Evolutionary conservation across 306 rosid genomes (phyloP).

Genomic region (Vigna unguiculata): DNA sequence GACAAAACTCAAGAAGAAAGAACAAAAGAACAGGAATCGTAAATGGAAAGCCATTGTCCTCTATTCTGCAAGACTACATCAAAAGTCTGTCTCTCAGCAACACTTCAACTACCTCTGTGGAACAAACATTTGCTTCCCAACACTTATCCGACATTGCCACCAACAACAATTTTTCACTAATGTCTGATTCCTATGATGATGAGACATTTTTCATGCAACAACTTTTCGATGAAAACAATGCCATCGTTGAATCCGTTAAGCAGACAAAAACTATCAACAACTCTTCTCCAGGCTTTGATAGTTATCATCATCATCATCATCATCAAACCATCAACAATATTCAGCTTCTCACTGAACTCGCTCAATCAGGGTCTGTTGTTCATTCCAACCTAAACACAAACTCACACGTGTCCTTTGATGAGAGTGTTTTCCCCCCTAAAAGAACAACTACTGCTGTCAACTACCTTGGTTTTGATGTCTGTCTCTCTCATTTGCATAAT

Average conservation of each 20-base stretch:
- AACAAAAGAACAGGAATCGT: constrained; percentile 53
- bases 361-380: not conserved
- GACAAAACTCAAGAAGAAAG: constrained; percentile 83
- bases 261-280: not conserved
- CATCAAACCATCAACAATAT: not conserved
- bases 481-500: constrained; percentile 62
- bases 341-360: constrained; percentile 33
- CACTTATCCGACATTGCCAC: constrained; percentile 50
- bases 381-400: constrained; percentile 23
- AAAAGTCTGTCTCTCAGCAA: constrained; percentile 31
- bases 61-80: constrained; percentile 82
- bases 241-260: constrained; percentile 13
- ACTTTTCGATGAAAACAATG: constrained; percentile 46
- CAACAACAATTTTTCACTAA: constrained; percentile 26
- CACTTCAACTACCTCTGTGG: not conserved
- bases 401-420: constrained; percentile 17
- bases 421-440: not conserved
- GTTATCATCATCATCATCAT: too few species aligned
- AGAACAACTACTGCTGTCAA: not conserved
- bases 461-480: constrained; percentile 57
- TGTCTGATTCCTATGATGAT: constrained; percentile 55
- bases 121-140: not conserved
- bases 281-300: not conserved
- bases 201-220: constrained; percentile 76
- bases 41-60: constrained; percentile 62